phyloP scores from a whole-genome alignment of 768 basidiomycete genomes.

The Lactarius pseudohatsudake region DNA sequence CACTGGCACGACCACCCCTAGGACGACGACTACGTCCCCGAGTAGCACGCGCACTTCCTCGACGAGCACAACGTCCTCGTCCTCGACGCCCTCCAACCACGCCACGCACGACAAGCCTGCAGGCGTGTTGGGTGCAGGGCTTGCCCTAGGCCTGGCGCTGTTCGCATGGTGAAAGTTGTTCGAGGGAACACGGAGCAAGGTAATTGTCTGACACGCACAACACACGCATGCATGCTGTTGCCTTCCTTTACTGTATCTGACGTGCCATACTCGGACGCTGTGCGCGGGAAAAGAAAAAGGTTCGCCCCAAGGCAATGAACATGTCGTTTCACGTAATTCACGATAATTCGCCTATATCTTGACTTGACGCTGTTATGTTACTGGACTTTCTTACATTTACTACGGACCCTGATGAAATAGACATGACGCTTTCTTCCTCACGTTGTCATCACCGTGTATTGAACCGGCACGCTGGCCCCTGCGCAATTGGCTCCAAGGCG shows the following conservation, averaged over 20 bases:
- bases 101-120: slow-evolving; percentile 1
- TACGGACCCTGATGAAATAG: neutral
- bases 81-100: neutral
- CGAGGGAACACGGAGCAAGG: neutral
- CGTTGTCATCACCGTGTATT: neutral
- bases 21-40: neutral
- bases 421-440: neutral
- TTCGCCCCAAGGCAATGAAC: neutral
- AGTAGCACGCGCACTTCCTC: neutral
- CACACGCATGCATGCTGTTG: neutral
- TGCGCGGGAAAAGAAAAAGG: neutral
- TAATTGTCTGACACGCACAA: neutral
- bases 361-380: neutral
- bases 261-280: neutral
- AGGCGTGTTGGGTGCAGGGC: neutral
- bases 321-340: neutral
- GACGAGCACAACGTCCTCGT: neutral
- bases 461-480: neutral
- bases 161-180: neutral
- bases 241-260: neutral
- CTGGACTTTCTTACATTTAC: neutral
- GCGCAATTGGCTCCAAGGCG: neutral
- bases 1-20: neutral
- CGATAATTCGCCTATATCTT: neutral
- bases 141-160: neutral